Base-by-base conservation (phyloP, 352 stramenopile species). In the Pythium oligandrum region DNA sequence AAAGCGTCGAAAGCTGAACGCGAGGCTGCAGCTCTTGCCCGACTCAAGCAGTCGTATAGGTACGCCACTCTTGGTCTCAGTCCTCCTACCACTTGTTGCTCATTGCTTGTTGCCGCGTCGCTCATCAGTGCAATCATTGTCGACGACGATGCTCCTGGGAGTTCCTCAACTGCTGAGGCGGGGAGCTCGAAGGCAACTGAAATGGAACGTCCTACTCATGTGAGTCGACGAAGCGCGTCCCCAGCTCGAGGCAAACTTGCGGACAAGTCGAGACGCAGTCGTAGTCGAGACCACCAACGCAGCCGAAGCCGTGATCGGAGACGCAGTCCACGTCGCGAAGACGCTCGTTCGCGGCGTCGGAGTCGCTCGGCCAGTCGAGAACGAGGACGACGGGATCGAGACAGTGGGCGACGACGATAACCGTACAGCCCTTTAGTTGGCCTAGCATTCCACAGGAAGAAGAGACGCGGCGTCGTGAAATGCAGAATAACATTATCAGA, bases 31-130 rank as follows among this genome's bases (percentile, higher is more conserved):
- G 83, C 83, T 34, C 72, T 94, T 8, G 81, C 81, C 53, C 75
- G 83, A 33, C 49, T 94, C 42, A 78, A 90, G 55, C 78, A 91
- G 38, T 88, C 78, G 8, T 94, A 94, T 71, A 86, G 77, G 79
- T 89, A 40, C 7, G 51, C 38, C 8, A 32, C 52, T 8, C 17
- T 26, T 26, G 17, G 17, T 26, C 17, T 26, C 17, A 26, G 17
- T 26, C 17, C 17, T 26, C 17, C 17, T 26, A 26, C 17, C 42
- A 59, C 33, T 8, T 11, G 46, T 35, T 36, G 33, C 17, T 36
- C 32, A 17, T 34, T 44, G 10, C 10, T 26, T 38, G 35, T 44
- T 32, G 48, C 5, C 37, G 33, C 34, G 44, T 26, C 26, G n/a
- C 48, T 1, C 3, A 44, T 5, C 37, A 61, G 58, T 31, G 61